These are phyloP conservation scores for Aspergillus tubingensis DNA, from an alignment of 2,329 filamentous ascomycete species.

Conservation along the genomic window DNA sequence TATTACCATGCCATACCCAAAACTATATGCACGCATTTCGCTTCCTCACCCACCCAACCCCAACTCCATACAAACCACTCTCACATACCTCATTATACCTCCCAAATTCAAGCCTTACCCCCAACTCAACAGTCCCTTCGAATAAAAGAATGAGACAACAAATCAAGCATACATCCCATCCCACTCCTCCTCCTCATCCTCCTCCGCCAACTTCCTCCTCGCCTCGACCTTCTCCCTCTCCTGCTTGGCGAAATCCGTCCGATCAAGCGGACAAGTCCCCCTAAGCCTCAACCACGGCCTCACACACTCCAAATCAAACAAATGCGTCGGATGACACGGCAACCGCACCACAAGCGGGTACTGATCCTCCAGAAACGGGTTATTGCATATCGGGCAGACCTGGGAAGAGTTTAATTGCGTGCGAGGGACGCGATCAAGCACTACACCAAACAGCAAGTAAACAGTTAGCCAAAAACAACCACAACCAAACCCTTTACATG, in stretches of 20 bases:
- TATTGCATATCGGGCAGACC: constrained; percentile 62
- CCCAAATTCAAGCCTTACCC: neutral
- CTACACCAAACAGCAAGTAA: constrained; percentile 27
- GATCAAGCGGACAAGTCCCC: constrained; percentile 64
- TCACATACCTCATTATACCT: neutral
- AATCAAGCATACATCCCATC: constrained; percentile 51
- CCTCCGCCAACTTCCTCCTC: constrained; percentile 47
- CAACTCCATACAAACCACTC: neutral
- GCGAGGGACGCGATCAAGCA: constrained; percentile 61
- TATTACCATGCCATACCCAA: neutral
- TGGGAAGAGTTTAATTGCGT: constrained; percentile 55
- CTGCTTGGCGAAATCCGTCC: constrained; percentile 60
- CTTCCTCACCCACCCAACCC: neutral
- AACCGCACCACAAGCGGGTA: constrained; percentile 66
- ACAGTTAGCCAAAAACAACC: too few species aligned
- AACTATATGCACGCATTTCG: neutral
- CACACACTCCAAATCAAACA: constrained; percentile 67
- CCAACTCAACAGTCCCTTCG: neutral
- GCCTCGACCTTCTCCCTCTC: constrained; percentile 53
- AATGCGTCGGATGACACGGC: constrained; percentile 62
- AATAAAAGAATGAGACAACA: neutral
- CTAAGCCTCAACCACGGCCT: constrained; percentile 65
- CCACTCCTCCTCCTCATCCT: constrained; percentile 51
- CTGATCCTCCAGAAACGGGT: constrained; percentile 62
- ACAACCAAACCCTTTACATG: too few species aligned